Evolutionary conservation across 441 rosid species (phyloP), one percentile per base, ranked within the genome.

Genomic region (Rhodomyrtus psidioides): DNA sequence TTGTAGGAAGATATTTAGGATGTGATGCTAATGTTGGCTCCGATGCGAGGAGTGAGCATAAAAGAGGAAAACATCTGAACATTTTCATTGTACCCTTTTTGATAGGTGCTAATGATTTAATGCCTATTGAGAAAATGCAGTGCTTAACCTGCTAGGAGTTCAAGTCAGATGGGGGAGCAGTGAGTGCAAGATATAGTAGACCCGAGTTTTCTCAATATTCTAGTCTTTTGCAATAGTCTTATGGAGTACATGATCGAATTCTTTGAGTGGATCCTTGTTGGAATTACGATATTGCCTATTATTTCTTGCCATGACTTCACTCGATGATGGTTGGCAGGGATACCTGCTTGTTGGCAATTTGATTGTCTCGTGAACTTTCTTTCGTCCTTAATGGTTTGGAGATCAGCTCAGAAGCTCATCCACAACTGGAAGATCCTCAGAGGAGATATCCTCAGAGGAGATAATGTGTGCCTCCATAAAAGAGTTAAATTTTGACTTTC

Each of bases 401-500:
- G 96, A 91, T 98, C 99, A 55, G 99, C 99, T 82, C 97, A 96
- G 93, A 97, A 94, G 86, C 98, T 97, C 70, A 93, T 96, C 83
- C 92, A 95, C 91, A 97, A 96, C 92, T 96, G 99, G 99, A 97
- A 93, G 92, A 60, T 97, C 83, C 95, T 97, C 39, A 91, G 97
- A 87, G 99, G 99, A 81, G 99, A 97, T 88, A 93, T 97, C 83
- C 95, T 97, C 39, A 91, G 97, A 87, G 99, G 99, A 81, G 99
- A 97, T 88, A 93, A 95, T 91, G 99, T 97, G 89, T 91, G 94
- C 23, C 74, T n/a, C 24, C 12, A 49, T 42, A 55, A 51, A 39
- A 15, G 7, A 54, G 54, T 39, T 39, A 70, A 39, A 49, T 39
- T 21, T 58, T 59, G 21, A 82, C 26, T 34, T n/a, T 17, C 44